Evolutionary conservation across 2,329 filamentous ascomycete genomes (phyloP), one percentile per base, ranked within the genome.

Genomic region (Purpureocillium lavendulum): DNA sequence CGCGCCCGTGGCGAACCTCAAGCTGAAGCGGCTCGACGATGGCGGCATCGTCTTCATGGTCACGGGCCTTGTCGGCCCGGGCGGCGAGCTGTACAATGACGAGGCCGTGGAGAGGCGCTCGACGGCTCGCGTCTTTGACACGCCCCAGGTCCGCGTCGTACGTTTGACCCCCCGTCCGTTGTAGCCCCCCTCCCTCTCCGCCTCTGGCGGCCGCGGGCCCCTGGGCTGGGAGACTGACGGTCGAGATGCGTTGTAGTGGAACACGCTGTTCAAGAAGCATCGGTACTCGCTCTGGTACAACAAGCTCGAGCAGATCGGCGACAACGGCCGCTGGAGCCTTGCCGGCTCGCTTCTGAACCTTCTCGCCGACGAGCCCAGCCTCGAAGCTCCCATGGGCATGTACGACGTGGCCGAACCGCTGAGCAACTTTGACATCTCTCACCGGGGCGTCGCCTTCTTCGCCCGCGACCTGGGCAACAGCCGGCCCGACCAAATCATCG

Each of bases 251-350:
- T 33, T 36, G 13, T 37, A 66, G 57, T 59, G 56, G 56, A 54
- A 60, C 39, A 40, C 49, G 1, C 58, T 59, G 28, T 49, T 48
- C 17, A 54, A 52, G 16, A 47, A 52, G 7, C 49, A 59, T 30
- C 56, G 49, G 15, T 55, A 61, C 38, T 46, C 53, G 4, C 55
- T 69, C 18, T 68, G 63, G 58, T 67, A 65, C 49, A 59, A 56
- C 9, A 53, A 49, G 10, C 49, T 67, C 14, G 46, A 50, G 35
- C n/a, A 32, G n/a, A n/a, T n/a, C n/a, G n/a, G n/a, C 18, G 31
- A 53, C 6, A 46, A 54, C 16, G 51, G 47, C 11, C 33, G 40
- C 5, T 66, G 61, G 61, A 47, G 40, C 8, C 46, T 65, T 7
- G 38, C 49, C 2, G 43, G 44, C 3, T 43, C 48, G 4, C 48